Evolutionary conservation across 2,329 filamentous ascomycete species (phyloP), one percentile per base, ranked within the genome.

Genomic region (Phoma sp.): DNA sequence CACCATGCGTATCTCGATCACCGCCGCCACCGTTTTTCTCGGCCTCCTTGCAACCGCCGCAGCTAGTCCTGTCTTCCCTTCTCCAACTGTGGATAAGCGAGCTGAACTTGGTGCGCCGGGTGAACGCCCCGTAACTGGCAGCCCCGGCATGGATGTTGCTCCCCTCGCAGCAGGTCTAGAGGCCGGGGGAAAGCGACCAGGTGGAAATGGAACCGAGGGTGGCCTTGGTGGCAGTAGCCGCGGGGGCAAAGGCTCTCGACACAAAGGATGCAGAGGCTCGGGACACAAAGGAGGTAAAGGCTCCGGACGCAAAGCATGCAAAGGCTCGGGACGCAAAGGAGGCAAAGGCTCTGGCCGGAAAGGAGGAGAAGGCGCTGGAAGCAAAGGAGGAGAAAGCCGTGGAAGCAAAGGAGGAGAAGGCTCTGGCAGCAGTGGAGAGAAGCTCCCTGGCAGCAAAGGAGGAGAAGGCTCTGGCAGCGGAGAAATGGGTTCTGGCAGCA

Each of bases 1-100:
- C 29, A 38, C 7, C 28, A 54, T 49, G 45, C 46, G 33, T 23
- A 46, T 46, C 28, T 34, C 38, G 9, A 40, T 34, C 17, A 21
- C 39, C 7, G 37, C 51, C 28, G 28, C 43, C 17, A 37, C 46
- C 18, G 20, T 49, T 15, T 34, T 36, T 14, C 26, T 49, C 40
- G 23, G 39, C 6, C 34, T 54, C 18, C 15, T 49, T 6, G 23
- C 45, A 14, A 34, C 46, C 12, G 29, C 29, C 15, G 14, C 39
- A 21, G 51, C 51, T 30, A 40, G 26, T n/a, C 45, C 40, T 36
- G 28, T 46, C n/a, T n/a, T n/a, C n/a, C n/a, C n/a, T n/a, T n/a
- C n/a, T n/a, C n/a, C n/a, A 14, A 12, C 51, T 38, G 6, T 53
- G 12, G n/a, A 43, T 21, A 38, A 32, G 15, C 43, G 38, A 30